phyloP scores from a whole-genome alignment of 352 stramenopile species.

The Halophytophthora batemanensis region DNA sequence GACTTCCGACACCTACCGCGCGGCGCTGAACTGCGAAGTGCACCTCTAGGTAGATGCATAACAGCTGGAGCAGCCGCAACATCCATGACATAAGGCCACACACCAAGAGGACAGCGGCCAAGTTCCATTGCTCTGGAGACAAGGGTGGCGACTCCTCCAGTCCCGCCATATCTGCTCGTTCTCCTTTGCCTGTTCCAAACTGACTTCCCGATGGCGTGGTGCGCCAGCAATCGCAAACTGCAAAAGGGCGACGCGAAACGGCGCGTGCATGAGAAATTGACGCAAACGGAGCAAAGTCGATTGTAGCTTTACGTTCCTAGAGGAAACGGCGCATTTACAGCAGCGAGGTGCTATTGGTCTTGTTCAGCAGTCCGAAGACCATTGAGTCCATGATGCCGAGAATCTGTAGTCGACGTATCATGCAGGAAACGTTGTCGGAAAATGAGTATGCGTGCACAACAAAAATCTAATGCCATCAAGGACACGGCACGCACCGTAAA shows the following conservation, averaged over 20 bases:
- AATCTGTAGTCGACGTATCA: constrained; percentile 29
- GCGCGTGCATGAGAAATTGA: constrained; percentile 14
- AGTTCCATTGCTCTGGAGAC: constrained; percentile 59
- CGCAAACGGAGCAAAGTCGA: neutral
- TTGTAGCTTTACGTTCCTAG: neutral
- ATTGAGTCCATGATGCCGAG: constrained; percentile 72
- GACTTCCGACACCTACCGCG: constrained; percentile 27
- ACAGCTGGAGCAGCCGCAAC: constrained; percentile 35
- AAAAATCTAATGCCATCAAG: neutral
- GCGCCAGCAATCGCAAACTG: no score
- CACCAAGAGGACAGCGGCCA: constrained; percentile 39
- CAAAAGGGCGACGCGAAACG: neutral
- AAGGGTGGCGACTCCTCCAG: constrained; percentile 18
- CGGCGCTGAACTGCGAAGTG: constrained; percentile 34
- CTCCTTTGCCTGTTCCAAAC: constrained; percentile 3
- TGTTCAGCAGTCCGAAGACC: constrained; percentile 50
- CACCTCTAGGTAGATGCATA: constrained; percentile 35
- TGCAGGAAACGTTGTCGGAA: neutral
- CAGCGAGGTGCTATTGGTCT: constrained; percentile 38
- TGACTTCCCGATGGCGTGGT: no score
- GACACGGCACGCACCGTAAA: constrained; percentile 69
- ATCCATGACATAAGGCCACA: constrained; percentile 44
- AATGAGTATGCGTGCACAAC: constrained; percentile 4
- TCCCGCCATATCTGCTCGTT: constrained; percentile 7
- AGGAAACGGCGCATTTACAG: constrained; percentile 26